Evolutionary conservation across 352 stramenopile genomes (phyloP), one percentile per base, ranked within the genome.

Genomic region (Pythium dissimile): DNA sequence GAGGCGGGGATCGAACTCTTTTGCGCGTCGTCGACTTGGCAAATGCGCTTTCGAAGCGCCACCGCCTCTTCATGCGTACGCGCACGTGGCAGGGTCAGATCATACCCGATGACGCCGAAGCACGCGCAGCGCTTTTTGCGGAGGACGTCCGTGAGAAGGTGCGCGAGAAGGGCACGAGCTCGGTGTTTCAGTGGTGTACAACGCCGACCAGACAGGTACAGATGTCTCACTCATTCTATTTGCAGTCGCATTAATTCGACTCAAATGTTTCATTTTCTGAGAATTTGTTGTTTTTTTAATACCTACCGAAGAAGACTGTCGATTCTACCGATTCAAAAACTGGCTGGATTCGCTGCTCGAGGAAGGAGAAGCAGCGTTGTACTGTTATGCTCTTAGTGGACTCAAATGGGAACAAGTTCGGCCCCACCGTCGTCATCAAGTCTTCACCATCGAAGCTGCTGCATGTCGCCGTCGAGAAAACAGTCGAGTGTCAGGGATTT

Each of bases 221-320:
- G 13, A 13, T 31, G 26, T 49, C 30, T 21, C 9, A 6, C 18
- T 35, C 13, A 11, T 52, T 52, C 10, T 38, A 15, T 52, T 20
- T 21, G 18, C 15, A 23, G 35, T 39, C 11, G 54, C 27, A 8
- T 67, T 43, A n/a, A 56, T 50, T 10, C 24, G 48, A 10, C 54
- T 32, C 3, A 65, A 76, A 41, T 27, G 39, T 8, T 15, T 37
- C 9, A 58, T 27, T 35, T 15, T 52, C 23, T 39, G 45, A 38
- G 9, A 8, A 4, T 12, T 21, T 52, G 67, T 57, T n/a, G n/a
- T n/a, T n/a, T 35, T 68, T 75, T 43, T 51, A 78, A 32, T 77
- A 74, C 41, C 30, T 74, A 0, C 59, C 66, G 1, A 64, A 62
- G 56, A 64, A 57, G 20, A 75, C 52, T 7, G 46, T 77, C 5